Percentiles rank a stretch among this genome's conserved stretches.
phyloP scores from a whole-genome alignment of 768 basidiomycete genomes.

The Pleurotus ostreatus region DNA sequence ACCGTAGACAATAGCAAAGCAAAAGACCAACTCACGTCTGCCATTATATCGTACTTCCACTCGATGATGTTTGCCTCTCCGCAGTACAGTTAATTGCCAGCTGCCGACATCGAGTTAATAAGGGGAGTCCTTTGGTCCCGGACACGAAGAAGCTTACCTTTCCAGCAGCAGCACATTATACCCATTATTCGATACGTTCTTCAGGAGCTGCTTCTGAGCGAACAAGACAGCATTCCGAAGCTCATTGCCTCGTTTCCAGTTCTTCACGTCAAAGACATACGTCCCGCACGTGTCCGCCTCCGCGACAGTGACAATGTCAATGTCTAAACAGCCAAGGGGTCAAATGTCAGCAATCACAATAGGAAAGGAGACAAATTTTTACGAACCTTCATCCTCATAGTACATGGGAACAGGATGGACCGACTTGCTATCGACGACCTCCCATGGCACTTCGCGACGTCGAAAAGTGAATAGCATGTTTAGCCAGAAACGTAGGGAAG shows the following conservation, averaged over 20 bases:
- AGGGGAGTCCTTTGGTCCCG: no score
- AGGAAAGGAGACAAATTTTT: background rate
- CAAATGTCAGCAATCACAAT: background rate
- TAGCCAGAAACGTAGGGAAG: slow-evolving; percentile 9
- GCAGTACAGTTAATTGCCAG: slow-evolving; percentile 64
- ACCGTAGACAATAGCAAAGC: background rate
- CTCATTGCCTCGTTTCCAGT: slow-evolving; percentile 38
- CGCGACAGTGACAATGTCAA: slow-evolving; percentile 55
- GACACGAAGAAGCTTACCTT: slow-evolving; percentile 39
- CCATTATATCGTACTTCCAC: slow-evolving; percentile 69
- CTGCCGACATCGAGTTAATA: slow-evolving; percentile 27
- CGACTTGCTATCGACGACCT: slow-evolving; percentile 64
- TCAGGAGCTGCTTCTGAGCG: slow-evolving; percentile 60
- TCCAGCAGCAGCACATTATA: slow-evolving; percentile 66
- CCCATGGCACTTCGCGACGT: slow-evolving; percentile 65
- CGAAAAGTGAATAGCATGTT: slow-evolving; percentile 42
- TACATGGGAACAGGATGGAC: slow-evolving; percentile 66
- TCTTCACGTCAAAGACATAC: slow-evolving; percentile 60
- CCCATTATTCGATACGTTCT: slow-evolving; percentile 48
- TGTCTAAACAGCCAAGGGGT: slow-evolving; percentile 32
- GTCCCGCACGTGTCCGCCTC: slow-evolving; percentile 52
- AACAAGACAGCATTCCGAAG: slow-evolving; percentile 53
- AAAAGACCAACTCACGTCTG: slow-evolving; percentile 37
- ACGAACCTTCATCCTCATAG: slow-evolving; percentile 56
- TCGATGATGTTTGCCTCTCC: slow-evolving; percentile 58